Evolutionary conservation across 2,329 filamentous ascomycete genomes (phyloP).

Genomic region (Neoscytalidium dimidiatum): DNA sequence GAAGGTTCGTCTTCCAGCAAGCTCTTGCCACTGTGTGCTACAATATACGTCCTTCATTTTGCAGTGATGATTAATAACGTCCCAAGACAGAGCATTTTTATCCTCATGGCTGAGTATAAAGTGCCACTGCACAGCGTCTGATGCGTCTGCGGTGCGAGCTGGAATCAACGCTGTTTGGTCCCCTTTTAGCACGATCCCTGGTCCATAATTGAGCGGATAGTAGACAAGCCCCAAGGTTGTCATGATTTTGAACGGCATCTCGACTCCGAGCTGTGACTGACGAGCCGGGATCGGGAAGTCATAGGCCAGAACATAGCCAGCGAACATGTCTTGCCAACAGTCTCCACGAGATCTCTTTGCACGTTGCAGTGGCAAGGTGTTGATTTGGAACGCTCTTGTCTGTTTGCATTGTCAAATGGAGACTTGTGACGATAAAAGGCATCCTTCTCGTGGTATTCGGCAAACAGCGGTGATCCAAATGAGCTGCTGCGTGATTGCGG

Average conservation of each 20-base stretch:
- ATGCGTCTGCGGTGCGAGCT: background rate
- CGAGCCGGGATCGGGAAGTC: background rate
- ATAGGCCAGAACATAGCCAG: background rate
- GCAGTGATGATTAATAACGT: background rate
- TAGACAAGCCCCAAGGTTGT: background rate
- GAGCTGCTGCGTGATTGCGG: background rate
- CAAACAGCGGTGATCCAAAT: background rate
- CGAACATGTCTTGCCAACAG: constrained; percentile 10
- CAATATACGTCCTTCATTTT: background rate
- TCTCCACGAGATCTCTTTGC: background rate
- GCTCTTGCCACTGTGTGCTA: background rate
- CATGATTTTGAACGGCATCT: background rate
- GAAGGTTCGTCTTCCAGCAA: background rate
- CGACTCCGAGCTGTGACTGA: background rate
- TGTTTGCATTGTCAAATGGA: background rate
- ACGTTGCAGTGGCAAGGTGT: background rate
- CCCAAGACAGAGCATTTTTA: background rate
- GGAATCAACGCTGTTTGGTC: background rate
- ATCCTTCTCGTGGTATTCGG: background rate
- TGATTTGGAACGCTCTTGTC: background rate
- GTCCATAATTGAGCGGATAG: background rate
- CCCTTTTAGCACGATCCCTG: background rate
- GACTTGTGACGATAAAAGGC: background rate
- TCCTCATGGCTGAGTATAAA: background rate
- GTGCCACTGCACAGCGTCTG: background rate